phyloP scores from a whole-genome alignment of 331 rosid genomes.

The Prunus yedoensis region DNA sequence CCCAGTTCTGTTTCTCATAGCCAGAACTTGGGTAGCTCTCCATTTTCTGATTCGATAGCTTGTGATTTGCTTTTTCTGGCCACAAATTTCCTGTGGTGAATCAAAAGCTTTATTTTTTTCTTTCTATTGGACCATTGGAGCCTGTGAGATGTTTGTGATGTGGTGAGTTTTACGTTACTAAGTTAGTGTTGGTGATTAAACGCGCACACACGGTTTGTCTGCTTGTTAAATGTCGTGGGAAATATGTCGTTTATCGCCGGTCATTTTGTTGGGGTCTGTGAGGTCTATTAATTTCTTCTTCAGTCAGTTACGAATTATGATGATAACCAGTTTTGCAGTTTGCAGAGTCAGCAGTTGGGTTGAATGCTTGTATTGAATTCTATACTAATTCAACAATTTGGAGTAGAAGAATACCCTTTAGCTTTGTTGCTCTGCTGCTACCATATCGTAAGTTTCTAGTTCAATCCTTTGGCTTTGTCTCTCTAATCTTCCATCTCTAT shows the following conservation, averaged over 20 bases:
- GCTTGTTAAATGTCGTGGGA: conserved; percentile 9
- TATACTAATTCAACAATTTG: neutral
- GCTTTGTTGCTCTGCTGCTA: conserved; percentile 10
- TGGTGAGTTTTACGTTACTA: conserved; percentile 26
- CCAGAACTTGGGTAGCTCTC: conserved; percentile 1
- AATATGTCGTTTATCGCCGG: conserved; percentile 23
- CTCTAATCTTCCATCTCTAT: neutral
- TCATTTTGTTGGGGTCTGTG: conserved; percentile 17
- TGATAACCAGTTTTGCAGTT: neutral
- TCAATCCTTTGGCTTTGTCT: neutral
- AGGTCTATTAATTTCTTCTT: neutral
- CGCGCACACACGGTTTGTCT: neutral
- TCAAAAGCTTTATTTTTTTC: conserved; percentile 26
- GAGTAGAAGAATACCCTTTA: neutral
- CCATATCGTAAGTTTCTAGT: neutral
- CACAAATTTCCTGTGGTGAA: conserved; percentile 14
- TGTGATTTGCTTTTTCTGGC: conserved; percentile 9
- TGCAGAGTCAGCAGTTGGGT: neutral
- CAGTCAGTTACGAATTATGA: neutral
- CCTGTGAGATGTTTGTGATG: conserved; percentile 16
- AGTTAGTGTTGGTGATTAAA: conserved; percentile 2
- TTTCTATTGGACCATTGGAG: conserved; percentile 1
- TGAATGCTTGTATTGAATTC: neutral
- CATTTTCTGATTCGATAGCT: conserved; percentile 10
- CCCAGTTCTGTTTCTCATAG: neutral